phyloP scores from a whole-genome alignment of 352 stramenopile genomes.

The Saprolegnia parasitica region DNA sequence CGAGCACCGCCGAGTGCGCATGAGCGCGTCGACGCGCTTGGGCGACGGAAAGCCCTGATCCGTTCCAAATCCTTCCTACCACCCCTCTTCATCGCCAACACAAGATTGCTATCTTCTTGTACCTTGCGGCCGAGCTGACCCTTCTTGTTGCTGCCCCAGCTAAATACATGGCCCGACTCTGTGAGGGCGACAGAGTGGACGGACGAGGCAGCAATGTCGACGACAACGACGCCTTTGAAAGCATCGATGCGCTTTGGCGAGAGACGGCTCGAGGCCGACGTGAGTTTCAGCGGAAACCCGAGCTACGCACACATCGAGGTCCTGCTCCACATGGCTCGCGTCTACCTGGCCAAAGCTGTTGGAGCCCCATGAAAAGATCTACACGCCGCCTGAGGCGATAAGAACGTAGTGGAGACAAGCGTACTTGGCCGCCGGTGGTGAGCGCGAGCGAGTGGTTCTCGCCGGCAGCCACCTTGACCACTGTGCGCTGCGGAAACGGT shows the following conservation, averaged over 20 bases:
- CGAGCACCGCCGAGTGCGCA: slow-evolving; percentile 40
- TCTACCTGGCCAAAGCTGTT: slow-evolving; percentile 65
- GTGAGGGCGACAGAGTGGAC: slow-evolving; percentile 70
- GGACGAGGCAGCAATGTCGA: slow-evolving; percentile 62
- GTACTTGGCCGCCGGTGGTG: slow-evolving; percentile 45
- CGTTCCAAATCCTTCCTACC: slow-evolving; percentile 51
- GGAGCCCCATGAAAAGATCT: slow-evolving; percentile 75
- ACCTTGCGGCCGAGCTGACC: slow-evolving; percentile 69
- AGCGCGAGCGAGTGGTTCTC: slow-evolving; percentile 80
- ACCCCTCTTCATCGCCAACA: not conserved
- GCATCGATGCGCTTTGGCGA: slow-evolving; percentile 69
- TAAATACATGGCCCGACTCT: slow-evolving; percentile 51
- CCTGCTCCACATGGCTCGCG: too few relatives aligned
- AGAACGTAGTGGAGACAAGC: not conserved
- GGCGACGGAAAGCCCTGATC: slow-evolving; percentile 58
- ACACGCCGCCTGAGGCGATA: not conserved
- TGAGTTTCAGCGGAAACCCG: slow-evolving; percentile 54
- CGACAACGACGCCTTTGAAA: slow-evolving; percentile 50
- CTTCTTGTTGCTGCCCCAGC: slow-evolving; percentile 76
- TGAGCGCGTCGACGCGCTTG: slow-evolving; percentile 52
- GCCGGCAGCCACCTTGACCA: slow-evolving; percentile 61
- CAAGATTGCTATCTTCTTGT: too few relatives aligned
- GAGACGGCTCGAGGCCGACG: slow-evolving; percentile 49
- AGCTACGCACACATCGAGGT: too few relatives aligned
- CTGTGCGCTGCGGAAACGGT: slow-evolving; percentile 40